Percentiles rank a stretch among this genome's conserved stretches.
Evolutionary conservation across 495 filamentous ascomycete species (phyloP).

Genomic region (Penicillium odoratum): DNA sequence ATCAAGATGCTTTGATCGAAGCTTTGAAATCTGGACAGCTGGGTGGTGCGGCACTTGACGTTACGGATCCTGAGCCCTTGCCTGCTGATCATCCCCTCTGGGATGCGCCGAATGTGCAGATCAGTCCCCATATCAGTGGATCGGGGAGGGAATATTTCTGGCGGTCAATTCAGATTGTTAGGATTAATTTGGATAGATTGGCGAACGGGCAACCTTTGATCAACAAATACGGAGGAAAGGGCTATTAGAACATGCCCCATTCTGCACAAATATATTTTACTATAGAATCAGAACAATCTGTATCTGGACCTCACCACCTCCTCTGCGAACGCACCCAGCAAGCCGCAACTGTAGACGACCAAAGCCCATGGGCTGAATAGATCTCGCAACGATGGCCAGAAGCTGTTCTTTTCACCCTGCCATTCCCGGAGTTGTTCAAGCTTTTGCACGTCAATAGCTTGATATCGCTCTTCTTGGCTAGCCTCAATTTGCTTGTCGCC

Average conservation of each 20-base stretch:
- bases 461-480: constrained; percentile 51
- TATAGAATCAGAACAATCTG: neutral
- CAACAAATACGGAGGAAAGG: constrained; percentile 63
- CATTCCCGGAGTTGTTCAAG: constrained; percentile 49
- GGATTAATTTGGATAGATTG: constrained; percentile 59
- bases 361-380: constrained; percentile 55
- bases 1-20: constrained; percentile 65
- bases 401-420: constrained; percentile 53
- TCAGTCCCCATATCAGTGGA: constrained; percentile 81
- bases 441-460: constrained; percentile 45
- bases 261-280: neutral
- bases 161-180: constrained; percentile 60
- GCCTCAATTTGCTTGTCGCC: constrained; percentile 56
- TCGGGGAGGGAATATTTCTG: constrained; percentile 56
- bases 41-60: constrained; percentile 77
- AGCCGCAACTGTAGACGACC: constrained; percentile 48
- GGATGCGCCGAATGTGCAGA: constrained; percentile 68
- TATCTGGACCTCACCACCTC: constrained; percentile 16
- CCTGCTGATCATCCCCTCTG: constrained; percentile 69
- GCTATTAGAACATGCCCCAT: constrained; percentile 21
- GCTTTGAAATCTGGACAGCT: constrained; percentile 50
- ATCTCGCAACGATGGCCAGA: constrained; percentile 54
- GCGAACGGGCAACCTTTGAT: constrained; percentile 61
- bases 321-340: constrained; percentile 33
- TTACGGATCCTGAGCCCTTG: constrained; percentile 82